Evolutionary conservation across 1,284 basidiomycete genomes (phyloP).

Genomic region (Trametes polyzona): DNA sequence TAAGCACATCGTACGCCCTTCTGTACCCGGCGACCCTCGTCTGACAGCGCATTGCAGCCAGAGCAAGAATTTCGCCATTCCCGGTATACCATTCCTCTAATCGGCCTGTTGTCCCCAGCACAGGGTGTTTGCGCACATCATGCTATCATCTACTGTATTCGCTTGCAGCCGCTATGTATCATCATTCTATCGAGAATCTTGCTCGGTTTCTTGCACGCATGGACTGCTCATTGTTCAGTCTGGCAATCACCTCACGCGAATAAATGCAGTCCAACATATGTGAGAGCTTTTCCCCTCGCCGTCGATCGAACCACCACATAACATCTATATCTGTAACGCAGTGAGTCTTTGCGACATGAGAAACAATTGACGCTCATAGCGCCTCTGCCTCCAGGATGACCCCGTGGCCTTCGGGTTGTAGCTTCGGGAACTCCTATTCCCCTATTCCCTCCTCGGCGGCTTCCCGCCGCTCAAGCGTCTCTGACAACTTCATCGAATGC

Average conservation of each 20-base stretch:
- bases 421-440: background rate
- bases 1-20: slow-evolving; percentile 29
- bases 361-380: background rate
- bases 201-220: background rate
- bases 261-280: background rate
- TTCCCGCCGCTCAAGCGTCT: background rate
- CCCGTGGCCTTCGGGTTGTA: background rate
- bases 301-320: background rate
- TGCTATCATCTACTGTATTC: background rate
- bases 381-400: background rate
- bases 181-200: background rate
- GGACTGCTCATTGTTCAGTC: background rate
- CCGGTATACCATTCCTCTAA: slow-evolving; percentile 33
- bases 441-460: background rate
- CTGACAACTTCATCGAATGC: background rate
- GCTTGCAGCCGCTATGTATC: background rate
- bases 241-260: no score
- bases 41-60: slow-evolving; percentile 26
- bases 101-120: background rate
- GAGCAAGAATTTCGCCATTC: slow-evolving; percentile 40
- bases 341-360: background rate
- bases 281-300: background rate
- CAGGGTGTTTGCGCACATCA: background rate
- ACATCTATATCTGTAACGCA: background rate
- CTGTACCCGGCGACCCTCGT: background rate